These are phyloP conservation scores for Nematodospora valgi DNA, from an alignment of 805 yeast species.

Conservation along the genomic window DNA sequence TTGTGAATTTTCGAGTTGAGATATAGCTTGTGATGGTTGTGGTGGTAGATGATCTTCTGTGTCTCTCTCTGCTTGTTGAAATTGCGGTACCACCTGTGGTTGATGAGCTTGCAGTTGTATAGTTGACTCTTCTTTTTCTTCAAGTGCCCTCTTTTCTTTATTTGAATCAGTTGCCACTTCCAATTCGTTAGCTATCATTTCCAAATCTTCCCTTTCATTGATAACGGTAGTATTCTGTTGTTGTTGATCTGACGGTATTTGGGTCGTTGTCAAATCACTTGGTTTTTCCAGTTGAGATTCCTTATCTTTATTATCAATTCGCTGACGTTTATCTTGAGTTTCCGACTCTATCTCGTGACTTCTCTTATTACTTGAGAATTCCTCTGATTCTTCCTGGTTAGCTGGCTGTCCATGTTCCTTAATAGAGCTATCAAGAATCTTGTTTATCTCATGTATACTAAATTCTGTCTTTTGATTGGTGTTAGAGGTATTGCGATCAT, in stretches of 20 bases:
- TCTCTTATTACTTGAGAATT: constrained; percentile 1
- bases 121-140: too few species aligned
- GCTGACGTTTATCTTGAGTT: constrained; percentile 2
- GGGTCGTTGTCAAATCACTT: too few species aligned
- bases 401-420: neutral
- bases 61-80: too few species aligned
- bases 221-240: neutral
- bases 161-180: constrained; percentile 27
- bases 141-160: constrained; percentile 5
- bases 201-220: constrained; percentile 23
- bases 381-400: neutral
- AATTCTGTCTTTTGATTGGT: too few species aligned
- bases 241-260: too few species aligned
- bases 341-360: neutral
- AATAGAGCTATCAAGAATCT: constrained; percentile 4
- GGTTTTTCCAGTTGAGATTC: constrained; percentile 6
- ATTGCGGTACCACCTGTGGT: too few species aligned
- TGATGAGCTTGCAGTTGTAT: constrained; percentile 6
- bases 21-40: neutral
- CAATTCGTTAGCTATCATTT: constrained; percentile 30
- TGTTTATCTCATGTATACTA: neutral
- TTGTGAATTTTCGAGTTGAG: neutral
- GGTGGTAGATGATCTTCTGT: too few species aligned
- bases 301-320: neutral
- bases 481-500: too few species aligned